These are phyloP conservation scores for Myriosclerotinia curreyana DNA, from an alignment of 2,329 filamentous ascomycete species.

Conservation along the genomic window DNA sequence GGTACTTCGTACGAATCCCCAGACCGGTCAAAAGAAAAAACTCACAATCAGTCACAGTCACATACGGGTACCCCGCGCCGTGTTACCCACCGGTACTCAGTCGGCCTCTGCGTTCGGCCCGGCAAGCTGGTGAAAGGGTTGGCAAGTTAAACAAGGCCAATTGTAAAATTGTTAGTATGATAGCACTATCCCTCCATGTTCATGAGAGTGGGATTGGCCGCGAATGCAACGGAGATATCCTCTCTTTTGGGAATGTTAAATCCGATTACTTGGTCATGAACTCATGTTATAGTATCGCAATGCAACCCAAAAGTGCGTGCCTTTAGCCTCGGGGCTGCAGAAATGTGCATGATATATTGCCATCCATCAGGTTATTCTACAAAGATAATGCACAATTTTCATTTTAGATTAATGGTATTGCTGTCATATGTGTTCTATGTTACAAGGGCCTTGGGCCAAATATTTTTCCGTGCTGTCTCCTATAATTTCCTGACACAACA, in stretches of 20 bases:
- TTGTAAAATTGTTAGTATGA: not conserved
- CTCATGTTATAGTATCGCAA: not conserved
- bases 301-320: not conserved
- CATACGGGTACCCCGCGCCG: not conserved
- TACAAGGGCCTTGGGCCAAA: constrained; percentile 19
- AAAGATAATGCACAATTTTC: not conserved
- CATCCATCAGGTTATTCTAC: not conserved
- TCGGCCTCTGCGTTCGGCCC: not conserved
- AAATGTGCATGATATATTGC: not conserved
- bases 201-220: not conserved
- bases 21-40: not conserved
- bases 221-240: not conserved
- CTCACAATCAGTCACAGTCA: too few relatives aligned
- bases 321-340: not conserved
- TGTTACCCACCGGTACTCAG: too few relatives aligned
- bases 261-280: not conserved
- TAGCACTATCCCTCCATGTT: not conserved
- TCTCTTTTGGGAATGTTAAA: not conserved
- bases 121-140: not conserved
- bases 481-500: constrained; percentile 3
- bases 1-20: too few relatives aligned
- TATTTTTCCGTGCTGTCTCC: constrained; percentile 8
- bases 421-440: constrained; percentile 20
- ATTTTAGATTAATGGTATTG: constrained; percentile 6
- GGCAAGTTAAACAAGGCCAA: not conserved